Base-by-base conservation (phyloP, 768 basidiomycete species). In the Nidularia sp. region DNA sequence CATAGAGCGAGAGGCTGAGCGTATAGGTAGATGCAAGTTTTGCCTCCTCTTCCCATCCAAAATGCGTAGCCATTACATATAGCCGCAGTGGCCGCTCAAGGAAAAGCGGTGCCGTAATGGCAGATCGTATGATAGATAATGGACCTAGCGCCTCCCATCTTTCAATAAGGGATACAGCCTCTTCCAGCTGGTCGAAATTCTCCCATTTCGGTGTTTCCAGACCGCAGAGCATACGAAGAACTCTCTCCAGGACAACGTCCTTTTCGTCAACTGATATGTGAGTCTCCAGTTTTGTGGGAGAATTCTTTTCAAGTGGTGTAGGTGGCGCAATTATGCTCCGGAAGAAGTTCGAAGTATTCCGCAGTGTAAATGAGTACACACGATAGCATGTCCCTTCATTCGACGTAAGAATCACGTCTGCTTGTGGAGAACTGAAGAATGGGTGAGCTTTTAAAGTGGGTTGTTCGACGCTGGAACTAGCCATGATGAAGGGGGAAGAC, bases 81-180 rank as follows among this genome's bases (percentile, higher is more conserved):
- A 79, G 64, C 15, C 76, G 72, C n/a, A 81, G 56, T 1, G 80
- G 77, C 9, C 74, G 65, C 4, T 60, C 58, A n/a, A 74, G 69
- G 55, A 78, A 75, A 8, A 68, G 51, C 5, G 75, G 73, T 1
- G 76, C 64, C 5, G 70, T 71, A 48, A 77, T 66, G 8, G 69
- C 68, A 5, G 70, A 60, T 3, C 78, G 75, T 12, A 79, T 62
- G 53, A 73, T 53, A 32, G 74, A 74, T 5, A 77, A 57, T 2
- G 75, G 74, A 6, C 75, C 75, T 5, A 70, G 70, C 15, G 76
- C 66, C 36, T 77, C 73, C 70, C 76, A 79, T 53, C 71, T 70
- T 55, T 77, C 72, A 5, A 74, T 74, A 9, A 77, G 72, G 10
- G 66, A 53, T 1, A 75, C 60, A 3, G 72, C 66, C n/a, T 60